Percentiles rank a stretch among this genome's conserved stretches.
Evolutionary conservation across 2,329 filamentous ascomycete genomes (phyloP).

Genomic region (Diaporthe australafricana): DNA sequence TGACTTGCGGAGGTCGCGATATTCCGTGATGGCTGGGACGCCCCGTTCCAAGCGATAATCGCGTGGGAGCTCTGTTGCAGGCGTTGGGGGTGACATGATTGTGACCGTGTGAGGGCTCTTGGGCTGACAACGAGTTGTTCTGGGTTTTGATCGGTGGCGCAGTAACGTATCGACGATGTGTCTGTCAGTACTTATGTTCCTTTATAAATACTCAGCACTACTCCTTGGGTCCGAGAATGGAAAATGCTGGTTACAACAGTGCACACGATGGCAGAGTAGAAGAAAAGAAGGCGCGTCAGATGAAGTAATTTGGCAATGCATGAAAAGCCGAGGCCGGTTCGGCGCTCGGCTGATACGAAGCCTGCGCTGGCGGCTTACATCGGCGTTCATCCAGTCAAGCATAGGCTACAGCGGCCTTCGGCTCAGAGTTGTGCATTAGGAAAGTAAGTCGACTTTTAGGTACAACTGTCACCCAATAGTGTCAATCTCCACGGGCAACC

Average conservation of each 20-base stretch:
- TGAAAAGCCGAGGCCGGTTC: background rate
- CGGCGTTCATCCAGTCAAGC: background rate
- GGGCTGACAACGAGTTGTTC: background rate
- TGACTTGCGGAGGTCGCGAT: constrained; percentile 51
- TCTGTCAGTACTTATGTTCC: too few species aligned
- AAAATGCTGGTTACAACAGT: background rate
- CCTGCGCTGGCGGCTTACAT: background rate
- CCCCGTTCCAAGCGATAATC: constrained; percentile 51
- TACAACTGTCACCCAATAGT: background rate
- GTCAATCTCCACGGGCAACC: background rate
- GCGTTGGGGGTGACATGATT: background rate
- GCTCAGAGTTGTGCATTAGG: background rate
- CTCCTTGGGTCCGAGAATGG: background rate
- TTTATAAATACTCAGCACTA: too few species aligned
- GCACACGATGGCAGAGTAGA: background rate
- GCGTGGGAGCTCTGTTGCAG: background rate
- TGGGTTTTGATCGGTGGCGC: background rate
- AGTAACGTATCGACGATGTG: too few species aligned
- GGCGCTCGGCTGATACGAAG: background rate
- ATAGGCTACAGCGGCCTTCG: background rate
- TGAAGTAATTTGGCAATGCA: background rate
- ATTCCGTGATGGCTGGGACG: constrained; percentile 49
- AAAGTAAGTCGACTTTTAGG: background rate
- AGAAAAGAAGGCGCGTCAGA: background rate
- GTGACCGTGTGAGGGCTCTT: too few species aligned